Base-by-base conservation (phyloP, 140 eudicot genomes). In the Senecio squalidus region DNA sequence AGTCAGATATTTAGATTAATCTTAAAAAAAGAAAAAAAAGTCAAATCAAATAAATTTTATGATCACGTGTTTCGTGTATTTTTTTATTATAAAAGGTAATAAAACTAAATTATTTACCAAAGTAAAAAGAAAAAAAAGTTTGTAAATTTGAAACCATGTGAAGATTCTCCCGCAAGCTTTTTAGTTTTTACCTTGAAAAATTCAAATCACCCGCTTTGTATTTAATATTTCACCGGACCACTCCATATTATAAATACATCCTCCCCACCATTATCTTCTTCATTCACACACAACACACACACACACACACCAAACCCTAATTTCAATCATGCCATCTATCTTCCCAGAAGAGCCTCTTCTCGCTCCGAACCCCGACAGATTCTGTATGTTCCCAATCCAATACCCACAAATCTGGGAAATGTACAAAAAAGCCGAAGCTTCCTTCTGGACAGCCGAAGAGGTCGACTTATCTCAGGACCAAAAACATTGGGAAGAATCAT, bases 381-480 rank as follows among this genome's bases (percentile, higher is more conserved):
- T 79, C 75, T 79, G 84, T 18, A 86, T 86, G 95, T 86, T 86
- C 72, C 95, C 95, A n/a, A 80, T 86, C 11, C 72, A 73, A 14
- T 83, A 83, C 78, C 95, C 93, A 0, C 78, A 83, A 38, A 75
- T 86, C 18, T 83, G 95, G 95, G 78, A 82, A 59, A 81, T 85
- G 86, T 82, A 85, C 82, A 81, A 78, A 69, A 81, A 84, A 45
- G 95, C 88, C 53, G 85, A 79, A 57, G 95, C 88, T 43, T 76
- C 81, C 0, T 70, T 64, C 8, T 76, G 81, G 67, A 58, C 95
- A 0, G 95, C 85, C 6, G 91, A 86, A 27, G 95, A 86, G n/a
- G 92, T 86, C 34, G 92, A 86, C 36, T 62, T 86, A 6, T 79
- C 88, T 0, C 66, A 66, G 11, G 95, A 82, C 17, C 66, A 36